Evolutionary conservation across 129 eudicot species (phyloP), one percentile per base, ranked within the genome.

Genomic region (Escallonia rubra): DNA sequence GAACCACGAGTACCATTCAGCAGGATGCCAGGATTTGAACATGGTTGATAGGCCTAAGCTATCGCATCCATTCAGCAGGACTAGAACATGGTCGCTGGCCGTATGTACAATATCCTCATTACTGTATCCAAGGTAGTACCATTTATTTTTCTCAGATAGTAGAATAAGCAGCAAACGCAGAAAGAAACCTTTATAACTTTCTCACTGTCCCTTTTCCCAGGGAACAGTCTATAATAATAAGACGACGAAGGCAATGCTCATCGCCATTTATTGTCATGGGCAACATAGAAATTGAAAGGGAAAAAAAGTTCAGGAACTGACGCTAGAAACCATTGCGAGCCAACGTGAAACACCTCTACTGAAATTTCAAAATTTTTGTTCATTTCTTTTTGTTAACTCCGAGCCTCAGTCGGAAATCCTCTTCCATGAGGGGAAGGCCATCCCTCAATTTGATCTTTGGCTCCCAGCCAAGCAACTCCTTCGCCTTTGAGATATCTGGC

Each of bases 401-500:
- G 38, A 86, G 94, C 77, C 94, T 83, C 43, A 68, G 72, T 16
- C 95, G 76, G 76, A 87, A 87, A 74, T 87, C 86, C 11, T 76
- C 87, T 49, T 83, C 96, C 96, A 89, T 89, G 58, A 89, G 90
- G 3, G 96, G 96, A 61, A 89, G 87, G 43, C 96, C 96, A 38
- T 89, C 87, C 3, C 93, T 78, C 71, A 89, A 61, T 68, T 79
- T 72, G 69, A 89, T 76, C 79, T 83, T 89, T 3, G 96, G 96
- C 73, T 89, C 96, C 96, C 96, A 89, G 11, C 93, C 93, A 47
- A 89, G 90, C 48, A 86, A 68, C 59, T 86, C 81, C 64, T 86
- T 89, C 4, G 96, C 96, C 75, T 82, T 82, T 15, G 90, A 75
- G 74, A 85, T 89, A 70, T 85, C 87, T 0, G 96, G 96, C 52